These are phyloP conservation scores for Simplicillium sp. DNA, from an alignment of 2,329 filamentous ascomycete species.

Conservation along the genomic window DNA sequence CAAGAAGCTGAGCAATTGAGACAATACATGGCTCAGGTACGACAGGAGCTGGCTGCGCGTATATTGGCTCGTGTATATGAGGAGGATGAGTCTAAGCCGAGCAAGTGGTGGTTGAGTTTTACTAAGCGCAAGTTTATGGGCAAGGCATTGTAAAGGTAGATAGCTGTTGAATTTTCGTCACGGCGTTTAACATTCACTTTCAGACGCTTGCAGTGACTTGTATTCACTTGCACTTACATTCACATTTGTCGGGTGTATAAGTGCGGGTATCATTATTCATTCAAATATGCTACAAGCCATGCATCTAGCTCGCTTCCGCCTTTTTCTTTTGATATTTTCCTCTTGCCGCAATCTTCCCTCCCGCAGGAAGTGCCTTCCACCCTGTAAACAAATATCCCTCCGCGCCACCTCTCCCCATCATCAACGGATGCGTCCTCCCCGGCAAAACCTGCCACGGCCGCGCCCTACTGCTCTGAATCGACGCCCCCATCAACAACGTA, in stretches of 20 bases:
- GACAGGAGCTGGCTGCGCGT: constrained; percentile 79
- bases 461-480: constrained; percentile 70
- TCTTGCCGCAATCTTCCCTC: constrained; percentile 72
- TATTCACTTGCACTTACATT: too few species aligned
- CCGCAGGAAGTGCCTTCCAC: constrained; percentile 68
- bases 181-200: too few species aligned
- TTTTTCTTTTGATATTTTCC: constrained; percentile 71
- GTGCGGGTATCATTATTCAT: too few species aligned
- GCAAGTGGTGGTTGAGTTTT: constrained; percentile 97
- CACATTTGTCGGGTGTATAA: too few species aligned
- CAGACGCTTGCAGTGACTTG: too few species aligned
- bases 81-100: constrained; percentile 61
- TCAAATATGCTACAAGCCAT: too few species aligned
- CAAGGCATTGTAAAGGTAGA: constrained; percentile 58
- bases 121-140: constrained; percentile 99
- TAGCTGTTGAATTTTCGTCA: not conserved
- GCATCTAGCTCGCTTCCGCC: constrained; percentile 20
- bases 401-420: constrained; percentile 79
- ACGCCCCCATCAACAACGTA: constrained; percentile 67
- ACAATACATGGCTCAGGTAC: constrained; percentile 84
- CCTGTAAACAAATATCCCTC: constrained; percentile 88
- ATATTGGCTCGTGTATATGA: constrained; percentile 82
- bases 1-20: constrained; percentile 83
- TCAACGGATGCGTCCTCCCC: constrained; percentile 83
- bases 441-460: constrained; percentile 86